Conservation (phyloP, 2,329 filamentous ascomycete species). For the Botrytis porri region DNA sequence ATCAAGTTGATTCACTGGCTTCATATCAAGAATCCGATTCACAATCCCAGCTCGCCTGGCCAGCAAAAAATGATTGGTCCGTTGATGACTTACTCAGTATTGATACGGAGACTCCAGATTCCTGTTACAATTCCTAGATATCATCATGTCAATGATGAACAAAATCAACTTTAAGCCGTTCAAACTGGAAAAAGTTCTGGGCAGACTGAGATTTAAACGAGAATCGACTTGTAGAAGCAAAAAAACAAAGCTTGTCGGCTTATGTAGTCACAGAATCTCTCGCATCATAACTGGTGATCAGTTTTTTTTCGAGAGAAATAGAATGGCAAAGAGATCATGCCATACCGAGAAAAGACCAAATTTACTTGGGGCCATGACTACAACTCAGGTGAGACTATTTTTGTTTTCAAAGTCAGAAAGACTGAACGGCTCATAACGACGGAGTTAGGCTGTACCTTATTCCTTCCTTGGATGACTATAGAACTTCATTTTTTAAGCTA, state of each 20-base stretch:
- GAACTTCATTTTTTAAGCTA: background rate
- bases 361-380: background rate
- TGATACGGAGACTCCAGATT: too few species aligned
- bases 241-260: background rate
- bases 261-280: background rate
- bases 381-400: background rate
- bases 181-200: too few species aligned
- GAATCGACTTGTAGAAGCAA: background rate
- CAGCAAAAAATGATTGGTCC: too few species aligned
- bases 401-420: background rate
- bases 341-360: background rate
- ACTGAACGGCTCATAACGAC: background rate
- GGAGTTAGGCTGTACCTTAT: background rate
- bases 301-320: background rate
- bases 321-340: background rate
- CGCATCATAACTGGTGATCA: background rate
- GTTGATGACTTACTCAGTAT: too few species aligned
- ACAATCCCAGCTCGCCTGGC: too few species aligned
- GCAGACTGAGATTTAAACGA: background rate
- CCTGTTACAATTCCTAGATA: too few species aligned
- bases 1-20: background rate
- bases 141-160: too few species aligned
- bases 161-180: too few species aligned
- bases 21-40: too few species aligned
- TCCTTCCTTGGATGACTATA: background rate